Base-by-base conservation (phyloP, 208 protist genomes). In the Crithidia thermophila region DNA sequence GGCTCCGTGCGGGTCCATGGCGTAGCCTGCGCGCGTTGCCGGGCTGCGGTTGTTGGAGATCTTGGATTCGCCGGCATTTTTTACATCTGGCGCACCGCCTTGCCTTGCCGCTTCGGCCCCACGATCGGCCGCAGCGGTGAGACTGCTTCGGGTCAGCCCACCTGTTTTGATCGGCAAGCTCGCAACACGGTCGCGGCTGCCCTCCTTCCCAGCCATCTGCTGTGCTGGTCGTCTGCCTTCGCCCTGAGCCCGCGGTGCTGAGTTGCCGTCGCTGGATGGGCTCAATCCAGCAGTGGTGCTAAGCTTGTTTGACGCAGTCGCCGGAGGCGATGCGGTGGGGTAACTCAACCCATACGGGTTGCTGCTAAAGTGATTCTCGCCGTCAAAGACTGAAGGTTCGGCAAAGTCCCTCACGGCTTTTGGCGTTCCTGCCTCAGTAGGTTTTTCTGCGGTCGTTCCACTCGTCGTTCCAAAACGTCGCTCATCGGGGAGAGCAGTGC, bases 21-120 rank as follows among this genome's bases (percentile, higher is more conserved):
- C 42, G 13, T 62, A 39, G 20, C 47, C 58, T 3, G 47, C n/a
- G 33, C 28, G 31, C n/a, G 49, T 31, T 2, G 31, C 56, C 9
- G 34, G 21, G 25, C 42, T 20, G 25, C 30, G 56, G 5, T 25
- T 16, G 25, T 31, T 56, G 4, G 58, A 39, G 2, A 23, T 37
- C 27, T 37, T 59, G 16, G 40, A 47, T 11, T 66, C 67, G 8
- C 45, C 57, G 45, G 39, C 45, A 16, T 63, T 36, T 27, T 47
- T 34, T 8, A 25, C 49, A 0, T 33, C 50, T 9, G 50, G 18
- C 1, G 28, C 40, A 46, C 16, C 30, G 30, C n/a, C 13, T n/a
- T 28, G 58, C 42, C 18, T 59, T 21, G 25, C 25, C 10, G 23
- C 58, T 3, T 13, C 13, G n/a, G 14, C 23, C 7, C 14, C 25